Evolutionary conservation across 768 basidiomycete genomes (phyloP), one percentile per base, ranked within the genome.

Genomic region (Lactarius sanguifluus): DNA sequence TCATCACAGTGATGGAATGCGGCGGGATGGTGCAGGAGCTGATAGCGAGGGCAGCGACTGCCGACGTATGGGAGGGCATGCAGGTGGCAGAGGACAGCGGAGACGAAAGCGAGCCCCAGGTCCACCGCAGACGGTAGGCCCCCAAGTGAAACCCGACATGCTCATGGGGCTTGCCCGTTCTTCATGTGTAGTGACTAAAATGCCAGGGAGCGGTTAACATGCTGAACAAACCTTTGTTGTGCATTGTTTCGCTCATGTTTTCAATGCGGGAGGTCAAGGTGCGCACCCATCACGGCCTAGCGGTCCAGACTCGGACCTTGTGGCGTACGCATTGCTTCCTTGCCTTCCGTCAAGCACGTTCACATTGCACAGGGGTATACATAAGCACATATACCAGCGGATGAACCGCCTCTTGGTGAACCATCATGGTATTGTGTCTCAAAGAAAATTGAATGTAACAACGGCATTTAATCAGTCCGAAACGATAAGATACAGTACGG

Each of bases 51-150:
- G 32, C 2, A 60, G 40, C 15, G 65, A 62, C n/a, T 0, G 62
- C 88, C 12, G 86, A 86, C 43, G 73, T 91, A 36, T 92, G 91
- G 91, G 81, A 86, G 63, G 78, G 77, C 30, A 85, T 93, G 85
- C 78, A 85, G 68, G 78, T 82, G 59, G 78, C 82, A 47, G 82
- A 77, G 5, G 81, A 79, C 47, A 78, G 77, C 36, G 75, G 75
- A 61, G 58, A 59, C 38, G 68, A 64, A 25, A 74, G 74, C 47
- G 75, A 76, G 40, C 70, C 71, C 57, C 71, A 34, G 25, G 59
- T 47, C 43, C 70, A 36, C 23, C 62, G 47, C 74, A 71, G 67
- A 75, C 74, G 74, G 57, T 73, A 67, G 23, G 64, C 41, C 28
- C 56, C 36, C 28, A 63, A 56, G 38, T 66, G 56, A 62, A 12